Evolutionary conservation across 768 basidiomycete genomes (phyloP).

Genomic region (Boletus sensibilis): DNA sequence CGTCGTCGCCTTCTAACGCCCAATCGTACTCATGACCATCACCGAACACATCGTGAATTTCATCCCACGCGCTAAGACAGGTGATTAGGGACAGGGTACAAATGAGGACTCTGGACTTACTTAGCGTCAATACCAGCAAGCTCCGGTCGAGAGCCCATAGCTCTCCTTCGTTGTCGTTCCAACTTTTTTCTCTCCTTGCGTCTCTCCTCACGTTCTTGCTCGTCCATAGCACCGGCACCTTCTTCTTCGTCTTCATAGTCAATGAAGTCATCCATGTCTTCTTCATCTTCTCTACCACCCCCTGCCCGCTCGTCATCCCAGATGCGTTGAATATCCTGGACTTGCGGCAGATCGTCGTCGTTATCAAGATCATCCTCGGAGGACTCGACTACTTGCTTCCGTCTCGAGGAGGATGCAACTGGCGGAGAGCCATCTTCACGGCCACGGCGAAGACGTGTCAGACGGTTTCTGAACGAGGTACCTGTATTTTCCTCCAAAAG

Average conservation of each 20-base stretch:
- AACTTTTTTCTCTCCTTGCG: slow-evolving; percentile 62
- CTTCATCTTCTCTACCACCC: slow-evolving; percentile 50
- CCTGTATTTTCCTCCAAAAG: slow-evolving; percentile 84
- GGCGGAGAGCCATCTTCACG: slow-evolving; percentile 71
- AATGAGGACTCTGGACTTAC: slow-evolving; percentile 45
- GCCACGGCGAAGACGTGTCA: slow-evolving; percentile 74
- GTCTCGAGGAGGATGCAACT: slow-evolving; percentile 57
- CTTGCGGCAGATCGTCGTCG: slow-evolving; percentile 50
- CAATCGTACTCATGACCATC: slow-evolving; percentile 96
- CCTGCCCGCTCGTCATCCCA: slow-evolving; percentile 78
- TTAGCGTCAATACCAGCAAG: slow-evolving; percentile 79
- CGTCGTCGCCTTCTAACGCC: slow-evolving; percentile 84
- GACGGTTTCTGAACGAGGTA: slow-evolving; percentile 65
- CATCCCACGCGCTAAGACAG: slow-evolving; percentile 81
- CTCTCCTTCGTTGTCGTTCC: slow-evolving; percentile 64
- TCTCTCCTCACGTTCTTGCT: slow-evolving; percentile 73
- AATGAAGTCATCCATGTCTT: slow-evolving; percentile 73
- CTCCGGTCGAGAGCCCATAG: slow-evolving; percentile 63
- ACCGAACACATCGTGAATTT: slow-evolving; percentile 94
- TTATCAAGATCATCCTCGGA: slow-evolving; percentile 74
- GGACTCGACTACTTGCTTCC: slow-evolving; percentile 60
- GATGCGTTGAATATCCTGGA: slow-evolving; percentile 57
- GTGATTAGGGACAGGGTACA: slow-evolving; percentile 10
- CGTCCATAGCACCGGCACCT: slow-evolving; percentile 74
- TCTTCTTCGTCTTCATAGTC: slow-evolving; percentile 81